Base-by-base conservation (phyloP, 2,329 filamentous ascomycete species). In the Sphaceloma murrayae region DNA sequence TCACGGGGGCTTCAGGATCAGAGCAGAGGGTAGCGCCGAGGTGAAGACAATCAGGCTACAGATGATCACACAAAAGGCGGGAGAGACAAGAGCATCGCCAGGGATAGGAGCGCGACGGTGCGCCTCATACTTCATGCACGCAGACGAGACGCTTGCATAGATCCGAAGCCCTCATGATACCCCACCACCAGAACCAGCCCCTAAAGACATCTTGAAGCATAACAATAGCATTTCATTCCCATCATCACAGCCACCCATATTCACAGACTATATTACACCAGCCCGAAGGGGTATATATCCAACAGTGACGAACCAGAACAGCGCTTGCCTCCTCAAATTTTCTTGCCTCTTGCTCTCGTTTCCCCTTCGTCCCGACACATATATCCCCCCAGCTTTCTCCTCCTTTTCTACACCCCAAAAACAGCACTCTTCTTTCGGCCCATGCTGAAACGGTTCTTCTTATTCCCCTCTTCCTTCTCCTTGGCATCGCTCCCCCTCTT, bases 361-460 rank as follows among this genome's bases (percentile, higher is more conserved):
- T 16, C 31, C 31, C n/a, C 31, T 17, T 16, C 31, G 8, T 16
- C 17, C 3, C 4, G 16, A 27, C 24, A 27, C 24, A n/a, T 13
- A 11, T 3, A 4, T 14, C 24, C 14, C 16, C n/a, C n/a, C n/a
- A n/a, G n/a, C n/a, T n/a, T n/a, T n/a, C n/a, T n/a, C n/a, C n/a
- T n/a, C n/a, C n/a, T n/a, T n/a, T n/a, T n/a, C n/a, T n/a, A 40
- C 36, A 26, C 30, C 10, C 42, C 42, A 36, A 45, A 45, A 19
- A 45, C 42, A 3, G 31, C 42, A 36, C 42, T 82, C 72, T 83
- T 86, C 68, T 86, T 87, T 56, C 77, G 68, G 3, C 82, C 78
- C 9, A 86, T 56, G 47, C 74, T 82, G 53, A 86, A 82, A 18
- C 80, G 70, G 51, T 78, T 77, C 60, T 76, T 66, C 58, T 74